These are phyloP conservation scores for Polytolypa hystricis DNA, from an alignment of 2,329 filamentous ascomycete genomes.

Conservation along the genomic window DNA sequence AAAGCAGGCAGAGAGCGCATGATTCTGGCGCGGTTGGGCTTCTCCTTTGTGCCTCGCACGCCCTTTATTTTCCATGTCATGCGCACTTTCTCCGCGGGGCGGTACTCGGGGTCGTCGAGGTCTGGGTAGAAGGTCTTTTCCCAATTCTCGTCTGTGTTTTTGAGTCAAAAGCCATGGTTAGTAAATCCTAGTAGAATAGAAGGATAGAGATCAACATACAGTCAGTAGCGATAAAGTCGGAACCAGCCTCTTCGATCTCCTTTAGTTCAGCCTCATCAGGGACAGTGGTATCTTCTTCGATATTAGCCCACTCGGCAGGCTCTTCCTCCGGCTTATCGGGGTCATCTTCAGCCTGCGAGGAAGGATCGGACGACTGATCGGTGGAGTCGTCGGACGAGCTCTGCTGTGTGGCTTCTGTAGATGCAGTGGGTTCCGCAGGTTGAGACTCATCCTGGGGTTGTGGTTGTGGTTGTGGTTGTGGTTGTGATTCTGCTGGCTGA, in stretches of 20 bases:
- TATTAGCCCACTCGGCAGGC: constrained; percentile 41
- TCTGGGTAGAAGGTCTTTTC: constrained; percentile 45
- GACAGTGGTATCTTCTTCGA: constrained; percentile 44
- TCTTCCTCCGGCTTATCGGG: constrained; percentile 15
- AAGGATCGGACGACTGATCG: not conserved
- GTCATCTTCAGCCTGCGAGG: constrained; percentile 5
- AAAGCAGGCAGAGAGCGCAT: constrained; percentile 47
- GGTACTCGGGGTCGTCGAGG: constrained; percentile 48
- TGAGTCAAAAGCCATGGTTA: constrained; percentile 3
- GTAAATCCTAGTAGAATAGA: not conserved
- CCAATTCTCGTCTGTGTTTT: constrained; percentile 42
- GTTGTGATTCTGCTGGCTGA: too few relatives aligned
- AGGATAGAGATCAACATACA: constrained; percentile 23
- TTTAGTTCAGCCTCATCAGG: constrained; percentile 49
- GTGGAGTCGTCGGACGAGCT: not conserved
- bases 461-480: not conserved
- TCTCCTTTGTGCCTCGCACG: constrained; percentile 50
- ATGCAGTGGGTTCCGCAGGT: constrained; percentile 1
- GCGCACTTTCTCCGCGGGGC: constrained; percentile 41
- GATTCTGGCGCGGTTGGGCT: constrained; percentile 46
- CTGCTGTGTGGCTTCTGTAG: not conserved
- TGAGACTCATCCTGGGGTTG: too few relatives aligned
- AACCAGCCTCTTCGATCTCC: constrained; percentile 40
- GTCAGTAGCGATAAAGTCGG: constrained; percentile 45
- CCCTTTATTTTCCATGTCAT: constrained; percentile 49